Conservation (phyloP, 108 stramenopile genomes). For the Heterococcus sp. region DNA sequence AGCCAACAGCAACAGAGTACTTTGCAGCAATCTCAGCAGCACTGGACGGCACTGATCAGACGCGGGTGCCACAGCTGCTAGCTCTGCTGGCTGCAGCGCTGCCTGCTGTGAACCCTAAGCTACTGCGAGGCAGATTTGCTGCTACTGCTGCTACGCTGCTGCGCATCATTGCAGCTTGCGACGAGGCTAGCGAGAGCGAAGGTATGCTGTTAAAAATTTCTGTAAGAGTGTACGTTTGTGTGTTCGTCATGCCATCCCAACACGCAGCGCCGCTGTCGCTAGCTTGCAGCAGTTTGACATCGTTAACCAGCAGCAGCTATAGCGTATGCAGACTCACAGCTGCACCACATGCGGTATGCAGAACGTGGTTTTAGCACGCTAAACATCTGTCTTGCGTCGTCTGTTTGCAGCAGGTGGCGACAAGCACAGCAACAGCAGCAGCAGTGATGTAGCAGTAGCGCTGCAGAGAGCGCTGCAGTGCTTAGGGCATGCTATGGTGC, state of each 20-base stretch:
- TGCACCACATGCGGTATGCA: too few species aligned
- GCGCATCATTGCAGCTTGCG: neutral
- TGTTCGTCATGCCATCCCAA: too few species aligned
- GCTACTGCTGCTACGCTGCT: neutral
- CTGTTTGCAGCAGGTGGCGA: too few species aligned
- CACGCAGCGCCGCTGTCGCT: too few species aligned
- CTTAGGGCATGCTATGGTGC: neutral
- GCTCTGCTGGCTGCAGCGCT: constrained; percentile 28
- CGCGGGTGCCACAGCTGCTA: constrained; percentile 37
- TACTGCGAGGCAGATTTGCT: constrained; percentile 25
- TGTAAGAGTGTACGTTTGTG: too few species aligned
- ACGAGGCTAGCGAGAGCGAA: neutral
- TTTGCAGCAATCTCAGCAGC: constrained; percentile 41
- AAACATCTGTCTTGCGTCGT: too few species aligned
- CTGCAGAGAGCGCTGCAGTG: neutral
- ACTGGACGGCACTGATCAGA: constrained; percentile 34
- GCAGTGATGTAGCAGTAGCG: neutral
- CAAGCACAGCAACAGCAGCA: too few species aligned
- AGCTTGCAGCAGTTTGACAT: too few species aligned
- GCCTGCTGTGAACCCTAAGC: constrained; percentile 9
- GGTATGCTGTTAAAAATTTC: too few species aligned
- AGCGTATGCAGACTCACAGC: too few species aligned
- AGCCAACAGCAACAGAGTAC: constrained; percentile 36
- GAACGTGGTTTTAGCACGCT: too few species aligned
- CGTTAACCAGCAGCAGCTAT: too few species aligned